Base-by-base conservation (phyloP, 2,329 filamentous ascomycete genomes). In the Ophiocordyceps sinensis region DNA sequence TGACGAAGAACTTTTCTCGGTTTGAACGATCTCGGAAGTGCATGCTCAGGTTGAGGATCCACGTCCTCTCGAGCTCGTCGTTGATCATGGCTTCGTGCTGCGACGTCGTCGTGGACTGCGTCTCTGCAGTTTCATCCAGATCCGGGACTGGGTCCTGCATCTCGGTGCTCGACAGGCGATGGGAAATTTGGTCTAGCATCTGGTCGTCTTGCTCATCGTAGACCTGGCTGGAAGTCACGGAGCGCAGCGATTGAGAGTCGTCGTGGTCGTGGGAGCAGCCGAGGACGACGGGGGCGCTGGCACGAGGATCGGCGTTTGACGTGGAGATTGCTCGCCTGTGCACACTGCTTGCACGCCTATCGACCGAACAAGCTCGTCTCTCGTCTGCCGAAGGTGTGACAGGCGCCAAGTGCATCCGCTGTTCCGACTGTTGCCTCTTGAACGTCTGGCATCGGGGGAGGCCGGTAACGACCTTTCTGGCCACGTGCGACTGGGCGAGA, bases 21-120 rank as follows among this genome's bases (percentile, higher is more conserved):
- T 85, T 84, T 12, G 88, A 93, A 53, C 82, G 81, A 63, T 98
- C 91, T 44, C 88, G 78, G 60, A 95, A 98, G 60, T 94, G 87
- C 91, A 98, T 95, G 62, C 87, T 95, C 45, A 96, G 72, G 55
- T 98, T 98, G 50, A 98, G 68, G 45, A 98, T 96, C 91, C 91
- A 98, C 53, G 75, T 80, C 45, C 71, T 75, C 54, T 95, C 87
- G 42, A 95, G 71, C 60, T 96, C 89, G 47, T 84, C 77, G 48
- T 82, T 77, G 48, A 94, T 73, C 51, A 76, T 68, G 40, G 69
- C 65, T 41, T 82, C 75, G 52, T 83, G 73, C 44, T 71, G 63
- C 3, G 70, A 69, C 4, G 65, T 65, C 14, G 70, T 68, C 46
- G 69, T 61, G 17, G 71, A 73, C 19, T 60, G 65, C 2, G 60